Evolutionary conservation across 805 yeast species (phyloP), one percentile per base, ranked within the genome.

Genomic region (Candida mattraensis): DNA sequence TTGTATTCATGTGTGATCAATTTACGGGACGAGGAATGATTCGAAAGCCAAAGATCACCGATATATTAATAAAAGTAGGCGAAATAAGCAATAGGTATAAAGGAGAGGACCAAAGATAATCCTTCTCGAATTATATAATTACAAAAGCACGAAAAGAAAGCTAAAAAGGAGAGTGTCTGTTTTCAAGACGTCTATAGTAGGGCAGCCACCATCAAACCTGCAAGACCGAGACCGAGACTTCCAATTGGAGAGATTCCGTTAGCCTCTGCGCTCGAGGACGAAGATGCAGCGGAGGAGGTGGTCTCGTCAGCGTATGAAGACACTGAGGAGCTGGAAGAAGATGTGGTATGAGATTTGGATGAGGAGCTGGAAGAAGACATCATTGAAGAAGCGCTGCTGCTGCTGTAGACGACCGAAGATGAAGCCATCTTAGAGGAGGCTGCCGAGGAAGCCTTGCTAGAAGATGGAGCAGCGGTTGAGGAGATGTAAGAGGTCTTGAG

Each of bases 1-100:
- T 68, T 87, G 46, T 77, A 70, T 49, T 74, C 80, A 7, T 76
- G 72, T 39, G 67, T 66, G 18, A 64, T 76, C 37, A 69, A 53
- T 13, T 24, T 57, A 42, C 48, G 44, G 30, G 36, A 46, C n/a
- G 31, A 39, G 35, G 18, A 31, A 40, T 24, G 32, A 8, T n/a
- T n/a, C n/a, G n/a, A n/a, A n/a, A n/a, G n/a, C n/a, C n/a, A n/a
- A n/a, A n/a, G n/a, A n/a, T n/a, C n/a, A n/a, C n/a, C n/a, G n/a
- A n/a, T n/a, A n/a, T n/a, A n/a, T n/a, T n/a, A n/a, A n/a, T n/a
- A n/a, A n/a, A n/a, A n/a, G n/a, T n/a, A n/a, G n/a, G n/a, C n/a
- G n/a, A n/a, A n/a, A n/a, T n/a, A n/a, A n/a, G n/a, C n/a, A n/a
- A n/a, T n/a, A n/a, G n/a, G n/a, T n/a, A n/a, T n/a, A n/a, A n/a